These are phyloP conservation scores for Telopea speciosissima DNA, from an alignment of 177 flowering plant genomes.

Conservation along the genomic window DNA sequence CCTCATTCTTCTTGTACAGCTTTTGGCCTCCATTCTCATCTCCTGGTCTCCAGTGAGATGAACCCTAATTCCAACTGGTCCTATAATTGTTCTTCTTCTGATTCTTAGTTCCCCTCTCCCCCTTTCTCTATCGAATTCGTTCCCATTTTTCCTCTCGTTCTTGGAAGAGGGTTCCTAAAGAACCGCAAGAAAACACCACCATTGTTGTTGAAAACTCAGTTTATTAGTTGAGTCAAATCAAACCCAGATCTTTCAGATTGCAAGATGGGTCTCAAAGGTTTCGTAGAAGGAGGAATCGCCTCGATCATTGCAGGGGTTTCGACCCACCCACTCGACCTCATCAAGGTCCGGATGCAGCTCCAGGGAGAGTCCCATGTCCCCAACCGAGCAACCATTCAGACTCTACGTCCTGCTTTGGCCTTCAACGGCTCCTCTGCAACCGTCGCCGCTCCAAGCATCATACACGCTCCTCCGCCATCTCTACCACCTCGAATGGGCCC, in stretches of 20 bases:
- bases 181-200: no score
- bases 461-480: conserved; percentile 17
- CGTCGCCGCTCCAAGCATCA: conserved; percentile 7
- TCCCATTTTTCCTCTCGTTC: no score
- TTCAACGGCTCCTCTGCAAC: conserved; percentile 14
- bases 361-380: conserved; percentile 53
- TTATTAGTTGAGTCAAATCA: background rate
- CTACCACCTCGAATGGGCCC: conserved; percentile 27
- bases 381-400: conserved; percentile 7
- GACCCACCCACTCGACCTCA: conserved; percentile 80
- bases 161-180: no score
- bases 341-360: conserved; percentile 88
- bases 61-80: conserved; percentile 26
- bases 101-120: background rate
- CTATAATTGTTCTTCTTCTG: background rate
- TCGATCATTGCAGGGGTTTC: conserved; percentile 70
- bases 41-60: conserved; percentile 31
- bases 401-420: conserved; percentile 41
- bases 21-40: conserved; percentile 25
- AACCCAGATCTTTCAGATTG: background rate
- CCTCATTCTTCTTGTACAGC: conserved; percentile 33
- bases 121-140: background rate
- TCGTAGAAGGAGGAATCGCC: conserved; percentile 86
- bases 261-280: conserved; percentile 63
- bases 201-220: background rate